phyloP scores from a whole-genome alignment of 371 early-diverging fungal species.

The Rhizomucor miehei region DNA sequence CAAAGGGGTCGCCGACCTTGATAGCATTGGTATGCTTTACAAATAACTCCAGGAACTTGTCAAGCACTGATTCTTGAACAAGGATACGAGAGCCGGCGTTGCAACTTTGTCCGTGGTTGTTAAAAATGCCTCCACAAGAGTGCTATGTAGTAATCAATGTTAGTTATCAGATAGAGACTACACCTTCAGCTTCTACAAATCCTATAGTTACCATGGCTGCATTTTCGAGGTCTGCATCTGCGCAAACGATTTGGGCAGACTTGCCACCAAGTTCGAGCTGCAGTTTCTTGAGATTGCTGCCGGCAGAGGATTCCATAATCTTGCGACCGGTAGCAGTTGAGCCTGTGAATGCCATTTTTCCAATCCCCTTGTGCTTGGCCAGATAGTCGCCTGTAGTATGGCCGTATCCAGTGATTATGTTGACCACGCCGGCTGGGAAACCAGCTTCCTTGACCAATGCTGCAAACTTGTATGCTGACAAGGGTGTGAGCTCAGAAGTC shows the following conservation, averaged over 20 bases:
- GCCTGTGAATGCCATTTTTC: conserved; percentile 63
- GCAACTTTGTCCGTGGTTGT: conserved; percentile 88
- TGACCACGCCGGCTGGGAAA: conserved; percentile 52
- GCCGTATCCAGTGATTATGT: conserved; percentile 61
- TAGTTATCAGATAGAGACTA: no score
- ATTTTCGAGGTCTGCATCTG: conserved; percentile 77
- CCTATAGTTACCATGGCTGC: no score
- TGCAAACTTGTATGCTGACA: conserved; percentile 45
- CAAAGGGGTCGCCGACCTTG: conserved; percentile 62
- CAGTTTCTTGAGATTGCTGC: conserved; percentile 68
- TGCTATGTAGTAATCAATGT: no score
- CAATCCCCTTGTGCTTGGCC: conserved; percentile 20
- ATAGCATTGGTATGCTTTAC: conserved; percentile 58
- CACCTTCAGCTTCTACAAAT: no score
- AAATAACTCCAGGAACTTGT: conserved; percentile 64
- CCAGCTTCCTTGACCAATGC: conserved; percentile 49
- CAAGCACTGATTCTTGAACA: conserved; percentile 79
- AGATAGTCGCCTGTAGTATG: conserved; percentile 33
- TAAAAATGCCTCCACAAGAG: conserved; percentile 68
- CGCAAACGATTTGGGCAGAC: conserved; percentile 82
- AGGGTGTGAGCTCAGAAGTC: conserved; percentile 57
- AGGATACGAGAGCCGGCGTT: conserved; percentile 84
- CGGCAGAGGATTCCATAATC: conserved; percentile 66
- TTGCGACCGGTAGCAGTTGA: conserved; percentile 69
- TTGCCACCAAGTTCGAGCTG: conserved; percentile 93